These are phyloP conservation scores for Viridothelium virens DNA, from an alignment of 495 filamentous ascomycete genomes.

Conservation along the genomic window DNA sequence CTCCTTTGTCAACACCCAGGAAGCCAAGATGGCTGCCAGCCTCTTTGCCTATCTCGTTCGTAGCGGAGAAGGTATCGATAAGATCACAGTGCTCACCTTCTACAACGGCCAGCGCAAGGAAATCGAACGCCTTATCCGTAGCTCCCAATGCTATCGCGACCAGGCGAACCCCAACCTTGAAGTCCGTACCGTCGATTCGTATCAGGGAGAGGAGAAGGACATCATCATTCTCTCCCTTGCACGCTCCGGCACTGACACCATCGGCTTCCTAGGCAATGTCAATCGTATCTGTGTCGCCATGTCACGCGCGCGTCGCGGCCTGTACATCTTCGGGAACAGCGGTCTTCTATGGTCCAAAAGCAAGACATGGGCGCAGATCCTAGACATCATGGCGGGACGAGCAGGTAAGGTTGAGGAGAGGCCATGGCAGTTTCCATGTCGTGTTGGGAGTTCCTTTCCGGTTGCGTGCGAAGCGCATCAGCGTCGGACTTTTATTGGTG, in stretches of 20 bases:
- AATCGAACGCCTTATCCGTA: constrained; percentile 45
- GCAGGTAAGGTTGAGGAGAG: constrained; percentile 18
- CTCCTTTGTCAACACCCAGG: constrained; percentile 64
- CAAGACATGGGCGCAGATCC: constrained; percentile 34
- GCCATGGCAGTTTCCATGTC: constrained; percentile 17
- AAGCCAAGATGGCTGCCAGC: constrained; percentile 68
- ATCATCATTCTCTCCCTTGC: constrained; percentile 79
- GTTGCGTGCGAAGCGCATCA: constrained; percentile 35
- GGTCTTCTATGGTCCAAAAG: constrained; percentile 39
- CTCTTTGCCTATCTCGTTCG: constrained; percentile 65
- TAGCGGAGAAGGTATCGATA: constrained; percentile 50
- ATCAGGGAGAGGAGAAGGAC: constrained; percentile 92
- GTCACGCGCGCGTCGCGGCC: constrained; percentile 73
- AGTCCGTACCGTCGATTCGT: constrained; percentile 81
- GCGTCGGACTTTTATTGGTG: constrained; percentile 33
- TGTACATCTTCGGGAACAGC: constrained; percentile 78
- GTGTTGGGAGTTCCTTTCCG: constrained; percentile 35
- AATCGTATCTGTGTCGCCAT: constrained; percentile 84
- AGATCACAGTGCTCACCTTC: constrained; percentile 80
- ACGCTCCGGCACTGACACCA: constrained; percentile 52
- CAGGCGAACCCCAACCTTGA: constrained; percentile 45
- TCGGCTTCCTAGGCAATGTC: constrained; percentile 65
- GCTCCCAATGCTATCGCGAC: background rate
- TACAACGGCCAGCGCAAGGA: constrained; percentile 79
- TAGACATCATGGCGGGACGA: constrained; percentile 24